These are phyloP conservation scores for Penicillium atrosanguineum DNA, from an alignment of 495 filamentous ascomycete species.

Conservation along the genomic window DNA sequence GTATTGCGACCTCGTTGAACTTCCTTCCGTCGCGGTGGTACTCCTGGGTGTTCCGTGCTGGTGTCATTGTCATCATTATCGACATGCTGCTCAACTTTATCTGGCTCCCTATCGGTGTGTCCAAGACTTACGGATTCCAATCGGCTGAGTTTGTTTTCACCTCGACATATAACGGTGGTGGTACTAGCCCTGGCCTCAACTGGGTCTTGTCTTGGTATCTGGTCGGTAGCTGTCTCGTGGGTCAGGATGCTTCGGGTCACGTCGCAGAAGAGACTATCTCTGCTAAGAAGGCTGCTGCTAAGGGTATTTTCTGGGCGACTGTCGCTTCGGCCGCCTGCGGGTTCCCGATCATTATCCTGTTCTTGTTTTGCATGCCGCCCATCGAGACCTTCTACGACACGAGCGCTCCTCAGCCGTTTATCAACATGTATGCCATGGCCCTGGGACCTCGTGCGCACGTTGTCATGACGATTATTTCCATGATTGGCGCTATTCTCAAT, in stretches of 20 bases:
- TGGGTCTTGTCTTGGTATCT: slow-evolving; percentile 39
- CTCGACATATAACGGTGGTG: slow-evolving; percentile 33
- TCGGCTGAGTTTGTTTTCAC: slow-evolving; percentile 35
- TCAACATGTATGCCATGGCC: slow-evolving; percentile 35
- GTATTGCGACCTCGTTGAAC: slow-evolving; percentile 30
- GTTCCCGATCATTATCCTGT: slow-evolving; percentile 36
- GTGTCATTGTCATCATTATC: slow-evolving; percentile 32
- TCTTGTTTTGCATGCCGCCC: slow-evolving; percentile 36
- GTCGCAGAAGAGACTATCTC: slow-evolving; percentile 37
- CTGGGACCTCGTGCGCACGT: slow-evolving; percentile 36
- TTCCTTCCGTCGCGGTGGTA: slow-evolving; percentile 33
- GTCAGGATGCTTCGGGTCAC: slow-evolving; percentile 36
- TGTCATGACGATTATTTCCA: slow-evolving; percentile 34
- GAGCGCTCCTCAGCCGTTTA: slow-evolving; percentile 36
- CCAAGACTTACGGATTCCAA: slow-evolving; percentile 34
- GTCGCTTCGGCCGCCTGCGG: slow-evolving; percentile 34
- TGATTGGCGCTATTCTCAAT: slow-evolving; percentile 35
- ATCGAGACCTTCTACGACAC: slow-evolving; percentile 32
- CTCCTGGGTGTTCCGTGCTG: slow-evolving; percentile 35
- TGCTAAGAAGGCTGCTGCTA: slow-evolving; percentile 36
- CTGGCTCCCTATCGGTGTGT: slow-evolving; percentile 35
- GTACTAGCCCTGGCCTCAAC: slow-evolving; percentile 27
- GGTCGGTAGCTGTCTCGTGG: slow-evolving; percentile 31
- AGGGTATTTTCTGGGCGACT: slow-evolving; percentile 37
- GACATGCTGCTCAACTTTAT: slow-evolving; percentile 39